Base-by-base conservation (phyloP, 2,329 filamentous ascomycete species). In the Pseudogymnoascus sp. region DNA sequence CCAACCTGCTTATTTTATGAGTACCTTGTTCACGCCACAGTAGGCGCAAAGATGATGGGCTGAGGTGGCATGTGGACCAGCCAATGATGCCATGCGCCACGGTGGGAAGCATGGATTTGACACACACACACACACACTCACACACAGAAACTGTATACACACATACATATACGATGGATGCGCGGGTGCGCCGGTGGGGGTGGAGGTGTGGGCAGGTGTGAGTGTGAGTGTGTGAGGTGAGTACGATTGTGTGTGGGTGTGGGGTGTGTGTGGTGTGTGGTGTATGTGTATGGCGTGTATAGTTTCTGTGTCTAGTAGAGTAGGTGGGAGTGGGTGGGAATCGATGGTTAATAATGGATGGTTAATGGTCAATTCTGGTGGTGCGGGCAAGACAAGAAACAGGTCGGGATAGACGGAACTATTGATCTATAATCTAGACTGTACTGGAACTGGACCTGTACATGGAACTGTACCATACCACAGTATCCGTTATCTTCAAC, bases 51-150 rank as follows among this genome's bases (percentile, higher is more conserved):
- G 35, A 22, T 38, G 16, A 38, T 58, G 52, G 52, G 52, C 52
- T 58, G 52, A 58, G 52, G 52, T 33, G 28, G 52, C 52, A 58
- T 58, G 52, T 58, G 52, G 52, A 35, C 52, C 52, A 58, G 52
- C 52, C 52, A 58, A 58, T 58, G 52, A 58, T 58, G 52, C 52
- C 52, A 58, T 58, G 52, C 52, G 52, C 52, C 52, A 33, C 30
- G 16, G 2, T 5, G 28, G 4, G 52, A 58, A 19, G 33, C 52
- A 33, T 36, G 52, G 52, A 36, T 33, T 58, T 33, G 28, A 58
- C 28, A 58, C 52, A 58, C 28, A 19, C 28, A 45, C 22, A 45
- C 22, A n/a, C 41, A 25, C 19, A 11, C 8, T n/a, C n/a, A 42
- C 11, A 42, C 3, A 14, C 12, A 49, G 5, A 49, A 4, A 25